Evolutionary conservation across 345 rosid species (phyloP), one percentile per base, ranked within the genome.

Genomic region (Capsella bursapastoris): DNA sequence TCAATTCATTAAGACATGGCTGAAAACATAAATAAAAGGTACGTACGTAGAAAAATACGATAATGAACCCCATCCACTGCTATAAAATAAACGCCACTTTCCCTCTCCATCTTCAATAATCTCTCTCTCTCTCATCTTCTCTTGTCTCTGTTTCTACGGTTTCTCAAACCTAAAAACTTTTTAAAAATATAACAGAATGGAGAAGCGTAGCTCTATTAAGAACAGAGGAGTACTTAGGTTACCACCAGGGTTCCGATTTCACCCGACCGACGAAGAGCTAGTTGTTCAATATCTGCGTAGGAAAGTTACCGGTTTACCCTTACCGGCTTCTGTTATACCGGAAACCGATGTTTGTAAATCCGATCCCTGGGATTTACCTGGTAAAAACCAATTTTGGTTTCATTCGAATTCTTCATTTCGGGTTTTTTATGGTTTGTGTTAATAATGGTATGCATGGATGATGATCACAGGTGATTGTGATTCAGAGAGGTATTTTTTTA

Each of bases 351-450:
- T 90, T 9, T 94, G 95, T 85, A 89, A 84, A 78, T 79, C 95
- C 40, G 95, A 91, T 77, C 97, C 98, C 51, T 94, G 98, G 97
- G 95, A 94, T 57, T 85, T 94, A 73, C 98, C 97, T 71, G 98
- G 98, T 93, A 62, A 35, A 62, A 35, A 11, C 5, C 28, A 14
- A 2, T 9, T 27, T 38, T 5, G 1, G n/a, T 32, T 29, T 43
- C 0, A 3, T 29, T 32, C 22, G 25, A 16, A 22, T 7, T 68
- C 45, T 7, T 68, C 45, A 44, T 8, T 49, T 48, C 9, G 55
- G 3, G 0, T 41, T 41, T 41, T 68, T 6, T 50, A 2, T n/a
- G n/a, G 13, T 67, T 12, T 57, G 22, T 18, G 4, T 14, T 22
- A 22, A 0, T 22, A 22, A 32, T 32, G 37, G 6, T 34, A 34